A percentile compares a stretch with the other conserved stretches of the same genome.
Conservation (phyloP, 306 rosid genomes). For the barrel medic (Medicago truncatula) region DNA sequence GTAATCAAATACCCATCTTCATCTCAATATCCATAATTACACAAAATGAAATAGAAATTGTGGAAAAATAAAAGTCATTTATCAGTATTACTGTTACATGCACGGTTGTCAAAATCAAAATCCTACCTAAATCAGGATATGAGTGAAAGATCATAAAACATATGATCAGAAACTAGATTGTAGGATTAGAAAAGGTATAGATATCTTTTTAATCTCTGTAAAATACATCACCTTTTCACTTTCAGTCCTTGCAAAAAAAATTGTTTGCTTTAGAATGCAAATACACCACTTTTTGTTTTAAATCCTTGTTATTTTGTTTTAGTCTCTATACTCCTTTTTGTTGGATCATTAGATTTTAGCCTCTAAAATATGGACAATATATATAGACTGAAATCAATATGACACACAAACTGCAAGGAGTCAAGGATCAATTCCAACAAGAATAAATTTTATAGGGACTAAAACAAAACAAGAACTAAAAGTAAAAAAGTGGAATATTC, state of each 20-base stretch:
- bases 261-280: background rate
- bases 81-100: background rate
- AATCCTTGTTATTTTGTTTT: background rate
- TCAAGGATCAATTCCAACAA: background rate
- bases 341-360: background rate
- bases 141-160: background rate
- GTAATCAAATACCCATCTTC: slow-evolving; percentile 23
- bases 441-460: background rate
- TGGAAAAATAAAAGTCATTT: slow-evolving; percentile 16
- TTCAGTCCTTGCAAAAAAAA: background rate
- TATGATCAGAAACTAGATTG: background rate
- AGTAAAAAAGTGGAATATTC: background rate
- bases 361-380: background rate
- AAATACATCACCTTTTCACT: background rate
- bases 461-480: slow-evolving; percentile 4
- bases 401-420: background rate
- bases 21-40: slow-evolving; percentile 7
- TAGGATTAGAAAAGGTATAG: background rate
- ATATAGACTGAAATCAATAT: background rate
- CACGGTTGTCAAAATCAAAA: background rate
- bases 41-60: slow-evolving; percentile 22
- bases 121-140: background rate
- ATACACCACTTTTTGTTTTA: background rate
- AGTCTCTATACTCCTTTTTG: background rate
- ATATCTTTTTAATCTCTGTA: background rate